Conservation (phyloP, 176 grass and related monocot genomes). For the Themeda triandra region DNA sequence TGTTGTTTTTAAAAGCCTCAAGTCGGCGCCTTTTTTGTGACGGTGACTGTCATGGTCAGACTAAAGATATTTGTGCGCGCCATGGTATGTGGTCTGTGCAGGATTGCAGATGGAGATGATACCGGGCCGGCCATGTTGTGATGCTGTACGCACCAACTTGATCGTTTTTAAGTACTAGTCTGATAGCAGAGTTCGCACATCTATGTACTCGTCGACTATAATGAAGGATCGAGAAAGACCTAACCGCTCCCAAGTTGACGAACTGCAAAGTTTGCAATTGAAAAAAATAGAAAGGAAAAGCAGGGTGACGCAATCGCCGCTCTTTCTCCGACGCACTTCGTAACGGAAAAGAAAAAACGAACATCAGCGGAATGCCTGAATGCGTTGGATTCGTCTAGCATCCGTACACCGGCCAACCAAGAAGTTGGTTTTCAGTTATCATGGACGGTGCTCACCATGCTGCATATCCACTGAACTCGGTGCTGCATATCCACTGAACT, state of each 20-base stretch:
- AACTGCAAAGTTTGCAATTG: constrained; percentile 6
- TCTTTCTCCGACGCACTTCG: not conserved
- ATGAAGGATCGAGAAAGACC: not conserved
- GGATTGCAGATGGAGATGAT: not conserved
- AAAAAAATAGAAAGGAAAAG: not conserved
- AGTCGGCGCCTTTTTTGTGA: constrained; percentile 31
- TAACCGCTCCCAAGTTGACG: constrained; percentile 28
- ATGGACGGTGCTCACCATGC: not conserved
- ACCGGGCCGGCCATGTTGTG: not conserved
- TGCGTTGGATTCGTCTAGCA: not conserved
- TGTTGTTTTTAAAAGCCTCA: not conserved
- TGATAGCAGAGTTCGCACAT: not conserved
- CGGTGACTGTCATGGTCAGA: constrained; percentile 8
- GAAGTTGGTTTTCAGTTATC: not conserved
- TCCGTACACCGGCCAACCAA: constrained; percentile 3
- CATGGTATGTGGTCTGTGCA: not conserved
- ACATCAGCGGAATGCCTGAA: not conserved
- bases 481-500: not conserved
- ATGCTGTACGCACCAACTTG: constrained; percentile 1
- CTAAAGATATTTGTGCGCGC: not conserved
- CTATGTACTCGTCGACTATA: not conserved
- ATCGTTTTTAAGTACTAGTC: not conserved
- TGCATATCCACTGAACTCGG: not conserved
- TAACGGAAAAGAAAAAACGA: constrained; percentile 27
- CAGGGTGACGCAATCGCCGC: not conserved